Conservation (phyloP, 257 asterid genomes). For the Knoxia roxburghii region DNA sequence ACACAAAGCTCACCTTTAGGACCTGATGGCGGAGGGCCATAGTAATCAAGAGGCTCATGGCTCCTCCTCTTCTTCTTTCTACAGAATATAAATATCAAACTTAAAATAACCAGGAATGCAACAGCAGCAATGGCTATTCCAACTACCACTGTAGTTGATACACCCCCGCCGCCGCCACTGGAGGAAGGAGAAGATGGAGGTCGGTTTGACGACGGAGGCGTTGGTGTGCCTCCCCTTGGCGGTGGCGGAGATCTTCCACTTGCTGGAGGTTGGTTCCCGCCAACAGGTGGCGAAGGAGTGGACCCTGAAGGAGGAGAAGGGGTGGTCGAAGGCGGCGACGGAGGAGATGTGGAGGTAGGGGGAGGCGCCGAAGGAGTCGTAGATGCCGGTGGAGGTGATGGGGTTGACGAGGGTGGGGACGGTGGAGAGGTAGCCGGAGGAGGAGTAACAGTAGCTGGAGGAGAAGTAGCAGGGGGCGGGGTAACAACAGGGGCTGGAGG, state of each 20-base stretch:
- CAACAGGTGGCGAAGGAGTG: conserved; percentile 22
- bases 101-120: conserved; percentile 40
- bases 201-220: conserved; percentile 23
- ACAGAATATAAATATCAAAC: conserved; percentile 45
- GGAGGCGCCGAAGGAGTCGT: conserved; percentile 25
- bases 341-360: conserved; percentile 19
- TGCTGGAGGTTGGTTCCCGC: conserved; percentile 25
- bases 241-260: conserved; percentile 22
- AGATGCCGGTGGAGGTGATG: conserved; percentile 9
- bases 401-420: conserved; percentile 22
- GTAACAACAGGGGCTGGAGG: conserved; percentile 28
- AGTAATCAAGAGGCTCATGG: conserved; percentile 31
- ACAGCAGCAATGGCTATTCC: conserved; percentile 72
- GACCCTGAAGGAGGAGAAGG: conserved; percentile 28
- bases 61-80: conserved; percentile 64
- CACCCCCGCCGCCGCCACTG: conserved; percentile 26
- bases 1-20: conserved; percentile 46
- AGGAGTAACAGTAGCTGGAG: conserved; percentile 30
- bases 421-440: conserved; percentile 32
- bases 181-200: conserved; percentile 28
- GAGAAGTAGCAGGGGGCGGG: conserved; percentile 21
- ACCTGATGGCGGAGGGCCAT: conserved; percentile 57
- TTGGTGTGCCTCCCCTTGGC: neutral
- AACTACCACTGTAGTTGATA: conserved; percentile 46
- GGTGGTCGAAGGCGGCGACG: conserved; percentile 21